phyloP scores from a whole-genome alignment of 2,329 filamentous ascomycete species.

The Diaporthe vexans region DNA sequence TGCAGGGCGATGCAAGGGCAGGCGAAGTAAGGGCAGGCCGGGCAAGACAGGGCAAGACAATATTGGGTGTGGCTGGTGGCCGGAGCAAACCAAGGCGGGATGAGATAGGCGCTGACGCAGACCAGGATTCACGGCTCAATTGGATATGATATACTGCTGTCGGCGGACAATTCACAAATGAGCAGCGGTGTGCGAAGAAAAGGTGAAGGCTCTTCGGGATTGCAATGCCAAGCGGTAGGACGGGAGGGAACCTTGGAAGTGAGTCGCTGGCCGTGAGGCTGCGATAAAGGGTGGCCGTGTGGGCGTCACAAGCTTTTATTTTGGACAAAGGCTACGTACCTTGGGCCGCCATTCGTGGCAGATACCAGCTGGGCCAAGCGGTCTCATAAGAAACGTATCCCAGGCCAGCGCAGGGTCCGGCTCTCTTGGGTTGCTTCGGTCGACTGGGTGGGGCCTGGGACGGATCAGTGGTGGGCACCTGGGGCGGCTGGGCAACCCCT shows the following conservation, averaged over 20 bases:
- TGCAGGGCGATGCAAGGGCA: not conserved
- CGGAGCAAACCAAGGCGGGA: not conserved
- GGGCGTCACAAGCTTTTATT: constrained; percentile 38
- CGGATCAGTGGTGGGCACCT: not conserved
- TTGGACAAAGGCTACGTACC: constrained; percentile 17
- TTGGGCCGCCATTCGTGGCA: not conserved
- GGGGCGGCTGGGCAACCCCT: constrained; percentile 3
- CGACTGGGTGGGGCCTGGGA: not conserved
- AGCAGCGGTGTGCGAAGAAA: too few relatives aligned
- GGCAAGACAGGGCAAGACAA: not conserved
- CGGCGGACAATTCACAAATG: too few relatives aligned
- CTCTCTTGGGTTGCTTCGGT: not conserved
- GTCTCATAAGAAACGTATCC: constrained; percentile 15
- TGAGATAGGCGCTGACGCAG: too few relatives aligned
- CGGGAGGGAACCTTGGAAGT: not conserved
- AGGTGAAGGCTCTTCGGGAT: not conserved
- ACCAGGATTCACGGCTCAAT: not conserved
- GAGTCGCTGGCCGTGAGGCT: constrained; percentile 6
- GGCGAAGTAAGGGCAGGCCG: not conserved
- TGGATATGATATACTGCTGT: not conserved
- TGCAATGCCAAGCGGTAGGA: constrained; percentile 3
- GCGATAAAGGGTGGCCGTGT: constrained; percentile 8
- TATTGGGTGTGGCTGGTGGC: constrained; percentile 3
- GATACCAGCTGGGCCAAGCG: constrained; percentile 3
- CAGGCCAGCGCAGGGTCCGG: constrained; percentile 19